A percentile compares a stretch with the other conserved stretches of the same genome.
These are phyloP conservation scores for Clarireedia sp. DNA, from an alignment of 2,329 filamentous ascomycete species.

Conservation along the genomic window DNA sequence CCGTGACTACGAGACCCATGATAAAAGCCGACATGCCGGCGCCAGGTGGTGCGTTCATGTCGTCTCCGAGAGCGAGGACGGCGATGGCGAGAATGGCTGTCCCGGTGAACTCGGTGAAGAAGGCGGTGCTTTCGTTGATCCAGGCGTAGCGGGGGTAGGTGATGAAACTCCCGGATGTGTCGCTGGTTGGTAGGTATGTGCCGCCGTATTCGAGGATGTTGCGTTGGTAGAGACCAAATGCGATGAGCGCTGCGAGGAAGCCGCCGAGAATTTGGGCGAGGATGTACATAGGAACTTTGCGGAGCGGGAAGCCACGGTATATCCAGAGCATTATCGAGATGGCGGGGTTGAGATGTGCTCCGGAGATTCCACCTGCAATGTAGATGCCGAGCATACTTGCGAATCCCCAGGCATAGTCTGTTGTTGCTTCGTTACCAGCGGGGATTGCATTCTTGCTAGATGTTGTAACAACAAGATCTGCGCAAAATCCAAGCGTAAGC, in stretches of 20 bases:
- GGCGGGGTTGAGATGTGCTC: slow-evolving; percentile 38
- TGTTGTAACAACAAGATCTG: slow-evolving; percentile 36
- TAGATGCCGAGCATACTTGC: slow-evolving; percentile 45
- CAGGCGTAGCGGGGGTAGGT: slow-evolving; percentile 36
- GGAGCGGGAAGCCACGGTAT: slow-evolving; percentile 45
- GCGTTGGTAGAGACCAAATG: slow-evolving; percentile 37
- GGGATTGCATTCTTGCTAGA: slow-evolving; percentile 12
- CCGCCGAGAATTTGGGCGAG: slow-evolving; percentile 45
- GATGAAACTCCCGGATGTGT: slow-evolving; percentile 36
- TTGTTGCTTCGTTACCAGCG: slow-evolving; percentile 36
- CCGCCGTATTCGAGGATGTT: slow-evolving; percentile 27
- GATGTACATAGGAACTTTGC: slow-evolving; percentile 42
- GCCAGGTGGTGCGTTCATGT: slow-evolving; percentile 39
- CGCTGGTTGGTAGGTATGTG: slow-evolving; percentile 18
- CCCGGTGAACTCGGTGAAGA: slow-evolving; percentile 41
- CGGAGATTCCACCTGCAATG: slow-evolving; percentile 39
- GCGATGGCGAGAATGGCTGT: slow-evolving; percentile 35
- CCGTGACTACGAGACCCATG: slow-evolving; percentile 36
- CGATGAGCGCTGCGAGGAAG: slow-evolving; percentile 40
- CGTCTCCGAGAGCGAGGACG: slow-evolving; percentile 38
- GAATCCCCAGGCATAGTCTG: slow-evolving; percentile 44
- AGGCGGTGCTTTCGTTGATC: slow-evolving; percentile 33
- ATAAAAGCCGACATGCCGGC: slow-evolving; percentile 45
- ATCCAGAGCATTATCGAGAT: slow-evolving; percentile 39
- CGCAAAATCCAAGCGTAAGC: slow-evolving; percentile 39